Conservation (phyloP, 306 rosid genomes). For the Calophaca sinica region DNA sequence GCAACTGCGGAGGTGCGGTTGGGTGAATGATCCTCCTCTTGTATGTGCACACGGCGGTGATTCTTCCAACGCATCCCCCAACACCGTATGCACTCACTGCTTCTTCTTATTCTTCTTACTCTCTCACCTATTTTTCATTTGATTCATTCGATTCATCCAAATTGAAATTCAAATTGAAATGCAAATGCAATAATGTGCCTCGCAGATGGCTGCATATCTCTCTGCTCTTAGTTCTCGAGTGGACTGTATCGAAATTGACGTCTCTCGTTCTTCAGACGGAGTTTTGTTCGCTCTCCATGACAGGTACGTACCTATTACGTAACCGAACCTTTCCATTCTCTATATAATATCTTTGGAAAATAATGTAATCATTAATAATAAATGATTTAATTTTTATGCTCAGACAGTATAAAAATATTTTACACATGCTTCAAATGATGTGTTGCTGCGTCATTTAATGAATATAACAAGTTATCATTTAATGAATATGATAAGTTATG, state of each 20-base stretch:
- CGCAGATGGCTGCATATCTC: conserved; percentile 76
- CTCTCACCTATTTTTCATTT: not conserved
- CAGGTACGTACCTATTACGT: conserved; percentile 53
- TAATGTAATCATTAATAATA: too few species aligned
- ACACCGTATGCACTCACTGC: conserved; percentile 58
- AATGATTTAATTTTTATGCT: too few species aligned
- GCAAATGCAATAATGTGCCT: not conserved
- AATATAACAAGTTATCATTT: too few species aligned
- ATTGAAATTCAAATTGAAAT: not conserved
- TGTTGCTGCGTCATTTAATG: too few species aligned
- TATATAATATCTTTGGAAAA: too few species aligned
- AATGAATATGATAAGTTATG: too few species aligned
- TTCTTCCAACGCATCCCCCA: conserved; percentile 76
- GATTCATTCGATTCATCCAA: not conserved
- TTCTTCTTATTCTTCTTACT: not conserved
- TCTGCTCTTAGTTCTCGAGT: conserved; percentile 70
- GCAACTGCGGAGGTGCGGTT: conserved; percentile 63
- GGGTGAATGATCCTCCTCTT: conserved; percentile 81
- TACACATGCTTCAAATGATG: too few species aligned
- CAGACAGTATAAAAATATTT: too few species aligned
- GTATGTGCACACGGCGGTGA: conserved; percentile 96
- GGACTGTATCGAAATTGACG: conserved; percentile 91
- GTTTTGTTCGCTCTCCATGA: conserved; percentile 90
- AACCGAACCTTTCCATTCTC: not conserved
- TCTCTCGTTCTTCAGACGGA: conserved; percentile 89